Evolutionary conservation across 768 basidiomycete species (phyloP).

Genomic region (Lentinula lateritia): DNA sequence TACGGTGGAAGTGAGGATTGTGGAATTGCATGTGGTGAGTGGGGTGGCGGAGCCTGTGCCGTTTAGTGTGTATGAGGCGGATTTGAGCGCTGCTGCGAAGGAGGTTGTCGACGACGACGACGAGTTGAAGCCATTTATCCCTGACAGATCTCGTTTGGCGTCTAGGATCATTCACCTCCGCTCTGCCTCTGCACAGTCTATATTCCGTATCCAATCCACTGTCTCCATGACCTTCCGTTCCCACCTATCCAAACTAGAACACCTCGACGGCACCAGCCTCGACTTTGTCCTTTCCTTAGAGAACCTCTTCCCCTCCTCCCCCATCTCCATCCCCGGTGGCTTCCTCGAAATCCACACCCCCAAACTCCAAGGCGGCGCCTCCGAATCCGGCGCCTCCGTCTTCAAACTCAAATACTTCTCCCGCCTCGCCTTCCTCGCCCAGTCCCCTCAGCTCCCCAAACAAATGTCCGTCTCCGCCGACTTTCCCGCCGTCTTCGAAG

Average conservation of each 20-base stretch:
- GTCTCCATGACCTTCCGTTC: slow-evolving; percentile 26
- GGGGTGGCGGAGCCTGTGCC: slow-evolving; percentile 20
- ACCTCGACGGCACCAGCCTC: background rate
- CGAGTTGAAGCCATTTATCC: slow-evolving; percentile 14
- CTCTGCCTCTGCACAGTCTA: background rate
- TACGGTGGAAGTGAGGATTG: slow-evolving; percentile 9
- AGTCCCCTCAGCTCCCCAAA: slow-evolving; percentile 48
- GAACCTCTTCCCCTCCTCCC: slow-evolving; percentile 35
- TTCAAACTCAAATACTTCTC: slow-evolving; percentile 52
- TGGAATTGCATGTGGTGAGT: slow-evolving; percentile 42
- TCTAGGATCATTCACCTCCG: slow-evolving; percentile 48
- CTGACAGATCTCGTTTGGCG: slow-evolving; percentile 34
- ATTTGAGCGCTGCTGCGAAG: slow-evolving; percentile 38
- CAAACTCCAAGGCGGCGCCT: slow-evolving; percentile 47
- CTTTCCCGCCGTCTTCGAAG: slow-evolving; percentile 47
- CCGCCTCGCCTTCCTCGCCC: slow-evolving; percentile 43
- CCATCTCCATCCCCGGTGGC: no score
- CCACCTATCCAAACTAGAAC: slow-evolving; percentile 33
- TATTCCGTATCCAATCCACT: background rate
- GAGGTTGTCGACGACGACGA: slow-evolving; percentile 5
- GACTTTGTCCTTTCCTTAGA: slow-evolving; percentile 36
- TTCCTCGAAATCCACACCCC: slow-evolving; percentile 50
- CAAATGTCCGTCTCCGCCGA: slow-evolving; percentile 52
- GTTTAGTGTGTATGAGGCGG: slow-evolving; percentile 24
- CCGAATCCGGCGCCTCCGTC: slow-evolving; percentile 43